Conservation (phyloP, 192 early-diverging fungal genomes). For the Backusella circina region DNA sequence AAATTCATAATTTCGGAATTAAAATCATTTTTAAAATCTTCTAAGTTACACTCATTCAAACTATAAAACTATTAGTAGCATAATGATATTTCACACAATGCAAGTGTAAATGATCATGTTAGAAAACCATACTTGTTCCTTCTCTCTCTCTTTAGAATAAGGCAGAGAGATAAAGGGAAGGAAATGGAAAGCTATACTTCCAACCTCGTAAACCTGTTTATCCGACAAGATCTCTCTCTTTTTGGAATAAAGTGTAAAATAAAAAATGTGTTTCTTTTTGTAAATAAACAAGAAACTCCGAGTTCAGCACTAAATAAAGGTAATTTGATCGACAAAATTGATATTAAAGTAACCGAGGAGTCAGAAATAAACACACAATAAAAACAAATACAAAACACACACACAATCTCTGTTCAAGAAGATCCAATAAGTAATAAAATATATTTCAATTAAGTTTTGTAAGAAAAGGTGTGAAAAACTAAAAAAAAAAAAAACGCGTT, state of each 20-base stretch:
- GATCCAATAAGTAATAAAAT: not conserved
- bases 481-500: not conserved
- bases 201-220: not conserved
- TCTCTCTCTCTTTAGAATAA: no score
- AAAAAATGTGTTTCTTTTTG: not conserved
- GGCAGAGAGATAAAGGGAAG: no score
- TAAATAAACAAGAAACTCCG: not conserved
- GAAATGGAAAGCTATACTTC: no score
- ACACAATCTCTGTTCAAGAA: not conserved
- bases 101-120: not conserved
- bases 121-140: not conserved
- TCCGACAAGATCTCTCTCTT: not conserved
- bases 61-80: not conserved
- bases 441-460: not conserved
- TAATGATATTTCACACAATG: not conserved
- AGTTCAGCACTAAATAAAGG: not conserved
- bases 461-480: not conserved
- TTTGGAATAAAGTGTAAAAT: not conserved
- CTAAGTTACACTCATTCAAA: not conserved
- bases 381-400: not conserved
- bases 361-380: not conserved
- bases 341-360: not conserved
- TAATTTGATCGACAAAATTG: not conserved
- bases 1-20: not conserved
- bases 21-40: not conserved